These are phyloP conservation scores for Scytalidium sp. DNA, from an alignment of 2,329 filamentous ascomycete genomes.

Conservation along the genomic window DNA sequence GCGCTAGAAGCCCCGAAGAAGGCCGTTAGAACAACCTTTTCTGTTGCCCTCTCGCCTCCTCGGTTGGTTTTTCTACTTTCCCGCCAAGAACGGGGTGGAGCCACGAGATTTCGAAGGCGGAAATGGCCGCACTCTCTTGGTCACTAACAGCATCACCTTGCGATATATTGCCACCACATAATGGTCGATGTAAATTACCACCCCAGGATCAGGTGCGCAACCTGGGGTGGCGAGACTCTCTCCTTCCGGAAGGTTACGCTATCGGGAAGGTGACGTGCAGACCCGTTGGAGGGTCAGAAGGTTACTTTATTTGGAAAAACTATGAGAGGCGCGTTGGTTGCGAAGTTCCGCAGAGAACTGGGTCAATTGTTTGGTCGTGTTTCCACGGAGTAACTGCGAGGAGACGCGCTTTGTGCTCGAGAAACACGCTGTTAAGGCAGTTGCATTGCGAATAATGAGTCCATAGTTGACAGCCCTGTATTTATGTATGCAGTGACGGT, in stretches of 20 bases:
- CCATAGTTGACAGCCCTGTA: no score
- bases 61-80: not conserved
- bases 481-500: no score
- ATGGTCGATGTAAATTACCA: not conserved
- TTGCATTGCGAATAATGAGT: no score
- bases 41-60: not conserved
- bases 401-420: no score
- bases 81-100: not conserved
- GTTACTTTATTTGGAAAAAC: conserved; percentile 24
- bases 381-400: no score
- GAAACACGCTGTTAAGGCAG: no score
- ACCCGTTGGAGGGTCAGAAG: conserved; percentile 27
- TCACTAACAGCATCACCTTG: no score
- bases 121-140: not conserved
- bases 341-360: not conserved
- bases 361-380: no score
- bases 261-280: not conserved
- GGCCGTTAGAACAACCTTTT: not conserved
- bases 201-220: not conserved
- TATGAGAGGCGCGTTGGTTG: not conserved
- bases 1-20: not conserved
- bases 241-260: not conserved
- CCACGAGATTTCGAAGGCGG: not conserved
- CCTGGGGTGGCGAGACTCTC: not conserved
- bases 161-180: no score